A percentile compares a stretch with the other conserved stretches of the same genome.
These are phyloP conservation scores for Angomonas deanei DNA, from an alignment of 208 protist species.

Conservation along the genomic window DNA sequence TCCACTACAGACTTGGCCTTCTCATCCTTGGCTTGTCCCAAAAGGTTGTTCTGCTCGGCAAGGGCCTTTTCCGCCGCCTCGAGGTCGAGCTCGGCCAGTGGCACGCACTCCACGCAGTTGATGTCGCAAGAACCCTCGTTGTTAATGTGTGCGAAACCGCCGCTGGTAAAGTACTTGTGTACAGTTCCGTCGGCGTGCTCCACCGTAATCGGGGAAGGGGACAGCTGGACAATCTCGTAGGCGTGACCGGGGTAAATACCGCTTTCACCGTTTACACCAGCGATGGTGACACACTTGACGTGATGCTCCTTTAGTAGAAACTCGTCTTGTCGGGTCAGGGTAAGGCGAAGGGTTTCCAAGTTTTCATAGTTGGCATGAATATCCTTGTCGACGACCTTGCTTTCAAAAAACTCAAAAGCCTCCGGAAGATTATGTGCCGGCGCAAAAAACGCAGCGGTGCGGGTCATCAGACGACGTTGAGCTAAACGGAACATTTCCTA, in stretches of 20 bases:
- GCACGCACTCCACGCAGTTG: constrained; percentile 87
- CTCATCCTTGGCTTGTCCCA: constrained; percentile 66
- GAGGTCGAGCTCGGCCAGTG: constrained; percentile 71
- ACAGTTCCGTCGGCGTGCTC: constrained; percentile 72
- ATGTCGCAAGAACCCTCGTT: constrained; percentile 90
- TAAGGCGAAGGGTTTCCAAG: constrained; percentile 75
- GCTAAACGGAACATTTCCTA: constrained; percentile 75
- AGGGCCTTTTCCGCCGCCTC: constrained; percentile 78
- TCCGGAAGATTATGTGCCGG: constrained; percentile 48
- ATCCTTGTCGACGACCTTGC: constrained; percentile 85
- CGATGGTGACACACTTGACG: constrained; percentile 83
- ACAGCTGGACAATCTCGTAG: constrained; percentile 83
- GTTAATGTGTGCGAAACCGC: constrained; percentile 90
- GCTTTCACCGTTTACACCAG: constrained; percentile 69
- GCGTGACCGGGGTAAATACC: constrained; percentile 86
- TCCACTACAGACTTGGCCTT: constrained; percentile 80
- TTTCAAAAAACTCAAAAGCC: constrained; percentile 80
- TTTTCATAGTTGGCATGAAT: constrained; percentile 78
- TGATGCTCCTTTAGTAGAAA: constrained; percentile 73
- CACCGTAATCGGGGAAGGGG: constrained; percentile 62
- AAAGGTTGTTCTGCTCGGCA: constrained; percentile 50
- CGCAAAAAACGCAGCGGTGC: constrained; percentile 46
- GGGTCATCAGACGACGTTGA: constrained; percentile 46
- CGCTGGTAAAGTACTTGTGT: constrained; percentile 81
- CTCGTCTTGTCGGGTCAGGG: constrained; percentile 88